These are phyloP conservation scores for Dendrobium huoshanense DNA, from an alignment of 106 monocot genomes.

Conservation along the genomic window DNA sequence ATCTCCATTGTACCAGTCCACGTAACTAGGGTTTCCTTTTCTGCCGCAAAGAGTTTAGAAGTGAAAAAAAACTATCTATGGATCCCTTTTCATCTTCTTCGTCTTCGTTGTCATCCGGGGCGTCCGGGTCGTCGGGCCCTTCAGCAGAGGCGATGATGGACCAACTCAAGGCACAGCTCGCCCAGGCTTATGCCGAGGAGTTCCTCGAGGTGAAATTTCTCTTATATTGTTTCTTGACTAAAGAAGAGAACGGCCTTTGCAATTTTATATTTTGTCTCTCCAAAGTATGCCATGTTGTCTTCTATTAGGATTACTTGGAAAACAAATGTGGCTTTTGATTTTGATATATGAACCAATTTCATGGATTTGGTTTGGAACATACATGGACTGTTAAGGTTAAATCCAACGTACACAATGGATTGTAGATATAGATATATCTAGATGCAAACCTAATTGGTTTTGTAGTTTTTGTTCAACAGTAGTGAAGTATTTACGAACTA, in stretches of 20 bases:
- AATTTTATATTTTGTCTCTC: neutral
- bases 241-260: neutral
- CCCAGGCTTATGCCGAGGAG: slow-evolving; percentile 96
- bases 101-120: slow-evolving; percentile 14
- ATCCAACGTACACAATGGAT: too few species aligned
- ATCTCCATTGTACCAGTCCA: neutral
- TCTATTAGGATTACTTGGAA: neutral
- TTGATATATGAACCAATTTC: neutral
- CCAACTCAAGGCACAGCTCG: slow-evolving; percentile 84
- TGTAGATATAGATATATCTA: neutral
- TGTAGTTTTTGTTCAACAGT: neutral
- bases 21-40: neutral
- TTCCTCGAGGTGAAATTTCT: slow-evolving; percentile 74
- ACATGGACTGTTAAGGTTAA: neutral
- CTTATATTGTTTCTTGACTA: neutral
- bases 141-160: slow-evolving; percentile 81
- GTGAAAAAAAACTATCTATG: slow-evolving; percentile 6
- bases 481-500: neutral
- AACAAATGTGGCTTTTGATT: neutral
- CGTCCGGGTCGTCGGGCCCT: slow-evolving; percentile 20
- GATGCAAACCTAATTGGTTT: neutral
- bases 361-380: neutral
- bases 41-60: neutral
- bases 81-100: slow-evolving; percentile 49
- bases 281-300: neutral